phyloP scores from a whole-genome alignment of 1,284 basidiomycete species.

The Fomitiporia mediterranea region DNA sequence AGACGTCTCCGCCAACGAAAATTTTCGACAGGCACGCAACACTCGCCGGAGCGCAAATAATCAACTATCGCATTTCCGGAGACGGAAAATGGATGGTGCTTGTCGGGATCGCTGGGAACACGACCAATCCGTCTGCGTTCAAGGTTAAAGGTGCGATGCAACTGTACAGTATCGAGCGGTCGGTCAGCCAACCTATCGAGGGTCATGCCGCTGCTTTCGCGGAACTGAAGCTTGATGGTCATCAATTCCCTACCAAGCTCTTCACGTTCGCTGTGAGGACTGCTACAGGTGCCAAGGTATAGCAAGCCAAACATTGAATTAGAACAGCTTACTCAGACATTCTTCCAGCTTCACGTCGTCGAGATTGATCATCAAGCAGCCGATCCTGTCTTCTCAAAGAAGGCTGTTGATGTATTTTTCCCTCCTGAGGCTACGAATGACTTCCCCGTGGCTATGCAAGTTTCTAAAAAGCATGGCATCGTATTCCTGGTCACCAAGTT shows the following conservation, averaged over 20 bases:
- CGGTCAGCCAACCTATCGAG: constrained; percentile 98
- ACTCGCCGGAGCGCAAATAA: constrained; percentile 94
- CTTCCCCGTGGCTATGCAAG: constrained; percentile 99
- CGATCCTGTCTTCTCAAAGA: constrained; percentile 97
- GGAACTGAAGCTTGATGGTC: constrained; percentile 85
- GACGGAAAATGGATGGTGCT: constrained; percentile 99
- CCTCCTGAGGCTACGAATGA: constrained; percentile 97
- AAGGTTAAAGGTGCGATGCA: constrained; percentile 98
- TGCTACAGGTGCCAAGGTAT: constrained; percentile 92
- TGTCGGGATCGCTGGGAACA: constrained; percentile 93
- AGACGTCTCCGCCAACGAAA: constrained; percentile 77
- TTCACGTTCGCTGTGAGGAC: constrained; percentile 97
- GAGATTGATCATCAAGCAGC: constrained; percentile 96
- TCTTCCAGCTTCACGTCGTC: constrained; percentile 86
- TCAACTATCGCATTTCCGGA: constrained; percentile 91
- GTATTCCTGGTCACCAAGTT: constrained; percentile 98
- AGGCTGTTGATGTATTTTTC: constrained; percentile 99
- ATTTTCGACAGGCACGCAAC: constrained; percentile 96
- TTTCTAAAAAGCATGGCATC: constrained; percentile 96
- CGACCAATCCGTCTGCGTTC: constrained; percentile 89
- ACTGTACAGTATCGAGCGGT: constrained; percentile 85
- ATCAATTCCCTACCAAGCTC: constrained; percentile 80
- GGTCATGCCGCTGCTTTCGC: constrained; percentile 98
- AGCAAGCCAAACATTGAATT: constrained; percentile 24
- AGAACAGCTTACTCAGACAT: background rate